Percentiles rank a stretch among this genome's conserved stretches.
phyloP scores from a whole-genome alignment of 352 stramenopile genomes.

The Globisporangium canariense region DNA sequence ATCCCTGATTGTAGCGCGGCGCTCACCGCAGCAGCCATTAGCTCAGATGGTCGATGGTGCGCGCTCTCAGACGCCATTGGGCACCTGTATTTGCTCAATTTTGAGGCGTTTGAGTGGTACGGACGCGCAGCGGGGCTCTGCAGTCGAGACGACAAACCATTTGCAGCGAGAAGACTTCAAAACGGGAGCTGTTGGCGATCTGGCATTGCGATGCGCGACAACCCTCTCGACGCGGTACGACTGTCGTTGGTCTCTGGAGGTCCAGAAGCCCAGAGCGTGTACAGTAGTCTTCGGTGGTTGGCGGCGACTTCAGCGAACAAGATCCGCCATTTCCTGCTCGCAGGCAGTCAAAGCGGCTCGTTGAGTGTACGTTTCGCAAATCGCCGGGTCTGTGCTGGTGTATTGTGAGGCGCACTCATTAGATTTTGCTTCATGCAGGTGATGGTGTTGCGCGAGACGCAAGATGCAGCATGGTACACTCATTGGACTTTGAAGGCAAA shows the following conservation, averaged over 20 bases:
- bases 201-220: conserved; percentile 30
- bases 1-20: conserved; percentile 16
- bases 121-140: background rate
- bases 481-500: conserved; percentile 10
- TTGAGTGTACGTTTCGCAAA: conserved; percentile 25
- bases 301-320: background rate
- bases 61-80: conserved; percentile 26
- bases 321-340: conserved; percentile 27
- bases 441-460: background rate
- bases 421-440: background rate
- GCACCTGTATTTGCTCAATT: conserved; percentile 32
- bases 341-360: conserved; percentile 33
- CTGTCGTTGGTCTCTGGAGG: conserved; percentile 22
- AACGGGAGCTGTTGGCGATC: conserved; percentile 27
- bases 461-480: background rate
- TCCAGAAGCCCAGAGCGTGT: conserved; percentile 9
- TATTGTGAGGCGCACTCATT: background rate
- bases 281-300: conserved; percentile 27
- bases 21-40: conserved; percentile 22
- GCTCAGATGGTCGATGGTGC: conserved; percentile 30
- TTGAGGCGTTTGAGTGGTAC: conserved; percentile 24
- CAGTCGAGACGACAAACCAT: background rate
- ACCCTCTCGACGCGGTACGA: conserved; percentile 31
- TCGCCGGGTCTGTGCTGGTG: background rate
- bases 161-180: conserved; percentile 26